Conservation (phyloP, 129 eudicot species). For the Lactuca sativa region DNA sequence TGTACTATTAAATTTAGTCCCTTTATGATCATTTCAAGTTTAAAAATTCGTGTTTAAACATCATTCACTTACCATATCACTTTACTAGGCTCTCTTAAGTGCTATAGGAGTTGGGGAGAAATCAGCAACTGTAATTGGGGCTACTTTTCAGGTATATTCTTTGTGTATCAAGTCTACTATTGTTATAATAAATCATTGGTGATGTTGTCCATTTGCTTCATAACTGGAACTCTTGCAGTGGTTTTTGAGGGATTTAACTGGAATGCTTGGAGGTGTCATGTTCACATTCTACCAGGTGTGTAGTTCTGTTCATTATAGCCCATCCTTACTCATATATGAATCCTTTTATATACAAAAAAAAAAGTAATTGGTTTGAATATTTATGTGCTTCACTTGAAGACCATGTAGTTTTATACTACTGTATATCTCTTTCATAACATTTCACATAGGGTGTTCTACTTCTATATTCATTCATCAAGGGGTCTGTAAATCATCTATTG, state of each 20-base stretch:
- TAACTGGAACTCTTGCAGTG: constrained; percentile 49
- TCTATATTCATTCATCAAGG: not conserved
- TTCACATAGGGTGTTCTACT: not conserved
- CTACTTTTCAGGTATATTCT: constrained; percentile 85
- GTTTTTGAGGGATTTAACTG: constrained; percentile 96
- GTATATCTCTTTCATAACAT: constrained; percentile 16
- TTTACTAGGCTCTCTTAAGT: constrained; percentile 84
- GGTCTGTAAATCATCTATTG: not conserved
- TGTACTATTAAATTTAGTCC: not conserved
- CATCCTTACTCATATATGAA: constrained; percentile 7
- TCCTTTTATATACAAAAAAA: not conserved
- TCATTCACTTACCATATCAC: constrained; percentile 2
- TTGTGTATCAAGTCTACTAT: not conserved
- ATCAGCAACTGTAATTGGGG: constrained; percentile 97
- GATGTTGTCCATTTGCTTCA: constrained; percentile 11
- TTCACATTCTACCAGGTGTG: constrained; percentile 92
- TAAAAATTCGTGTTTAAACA: not conserved
- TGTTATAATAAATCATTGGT: not conserved
- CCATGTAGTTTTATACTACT: constrained; percentile 1
- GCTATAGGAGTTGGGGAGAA: constrained; percentile 99
- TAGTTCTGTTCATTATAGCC: constrained; percentile 1
- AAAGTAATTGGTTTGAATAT: constrained; percentile 4
- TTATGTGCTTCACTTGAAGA: constrained; percentile 2
- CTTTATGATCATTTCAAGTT: not conserved
- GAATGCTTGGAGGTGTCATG: constrained; percentile 95